phyloP scores from a whole-genome alignment of 2,329 filamentous ascomycete genomes.

The Cladosporium sp. region DNA sequence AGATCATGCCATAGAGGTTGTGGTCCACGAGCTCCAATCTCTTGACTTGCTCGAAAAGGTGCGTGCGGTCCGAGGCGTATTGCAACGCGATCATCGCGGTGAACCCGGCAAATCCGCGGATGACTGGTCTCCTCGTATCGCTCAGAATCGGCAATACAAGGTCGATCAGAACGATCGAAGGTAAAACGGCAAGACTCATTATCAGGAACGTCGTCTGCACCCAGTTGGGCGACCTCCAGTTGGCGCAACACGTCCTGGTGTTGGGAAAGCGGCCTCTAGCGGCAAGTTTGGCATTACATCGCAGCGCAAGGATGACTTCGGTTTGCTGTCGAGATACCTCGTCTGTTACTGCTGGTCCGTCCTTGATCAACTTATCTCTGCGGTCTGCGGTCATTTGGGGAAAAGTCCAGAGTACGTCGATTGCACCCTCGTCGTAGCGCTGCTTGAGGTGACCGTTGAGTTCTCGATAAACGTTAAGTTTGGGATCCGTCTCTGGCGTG shows the following conservation, averaged over 20 bases:
- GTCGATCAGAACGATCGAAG: slow-evolving; percentile 19
- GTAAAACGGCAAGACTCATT: slow-evolving; percentile 27
- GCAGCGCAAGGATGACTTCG: slow-evolving; percentile 51
- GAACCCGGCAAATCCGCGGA: slow-evolving; percentile 16
- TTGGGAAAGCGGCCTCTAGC: slow-evolving; percentile 39
- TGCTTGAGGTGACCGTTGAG: slow-evolving; percentile 52
- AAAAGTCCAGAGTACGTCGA: slow-evolving; percentile 49
- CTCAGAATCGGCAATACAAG: slow-evolving; percentile 4
- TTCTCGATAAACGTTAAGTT: slow-evolving; percentile 28
- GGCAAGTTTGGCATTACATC: slow-evolving; percentile 49
- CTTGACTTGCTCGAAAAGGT: slow-evolving; percentile 49
- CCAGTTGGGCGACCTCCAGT: slow-evolving; percentile 37
- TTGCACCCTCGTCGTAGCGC: slow-evolving; percentile 32
- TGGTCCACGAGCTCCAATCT: slow-evolving; percentile 39
- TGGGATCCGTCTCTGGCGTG: slow-evolving; percentile 37
- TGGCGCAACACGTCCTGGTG: slow-evolving; percentile 51
- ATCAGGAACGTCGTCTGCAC: slow-evolving; percentile 36
- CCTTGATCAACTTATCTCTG: slow-evolving; percentile 46
- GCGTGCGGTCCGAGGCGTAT: slow-evolving; percentile 52
- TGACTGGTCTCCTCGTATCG: slow-evolving; percentile 8
- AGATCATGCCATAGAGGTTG: slow-evolving; percentile 25
- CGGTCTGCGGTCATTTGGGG: slow-evolving; percentile 44
- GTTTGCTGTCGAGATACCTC: slow-evolving; percentile 46
- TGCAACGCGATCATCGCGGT: slow-evolving; percentile 25
- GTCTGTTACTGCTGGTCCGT: slow-evolving; percentile 33